Percentiles rank a stretch among this genome's conserved stretches.
These are phyloP conservation scores for Colletotrichum endophyticum DNA, from an alignment of 2,329 filamentous ascomycete genomes.

Conservation along the genomic window DNA sequence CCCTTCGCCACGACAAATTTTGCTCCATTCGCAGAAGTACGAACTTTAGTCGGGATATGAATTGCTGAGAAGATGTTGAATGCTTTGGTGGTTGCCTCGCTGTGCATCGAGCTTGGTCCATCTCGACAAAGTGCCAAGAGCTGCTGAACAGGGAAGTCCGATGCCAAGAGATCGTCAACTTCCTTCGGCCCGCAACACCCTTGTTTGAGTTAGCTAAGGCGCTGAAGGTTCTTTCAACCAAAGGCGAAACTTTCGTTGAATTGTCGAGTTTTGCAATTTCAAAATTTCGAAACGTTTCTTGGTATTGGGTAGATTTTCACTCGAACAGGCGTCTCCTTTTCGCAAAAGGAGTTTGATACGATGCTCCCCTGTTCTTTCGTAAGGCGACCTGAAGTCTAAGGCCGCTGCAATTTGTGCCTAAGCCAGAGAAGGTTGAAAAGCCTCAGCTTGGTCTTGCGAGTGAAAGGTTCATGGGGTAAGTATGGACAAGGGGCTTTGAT, in stretches of 20 bases:
- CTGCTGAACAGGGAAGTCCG: background rate
- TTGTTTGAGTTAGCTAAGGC: background rate
- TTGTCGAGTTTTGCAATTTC: background rate
- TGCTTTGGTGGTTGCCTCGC: background rate
- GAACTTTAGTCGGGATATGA: accelerated
- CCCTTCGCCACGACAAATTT: background rate
- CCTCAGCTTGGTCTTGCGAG: background rate
- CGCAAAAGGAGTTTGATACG: background rate
- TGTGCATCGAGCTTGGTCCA: background rate
- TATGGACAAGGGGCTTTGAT: background rate
- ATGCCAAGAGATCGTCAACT: background rate
- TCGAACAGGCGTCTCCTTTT: background rate
- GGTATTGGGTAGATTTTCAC: background rate
- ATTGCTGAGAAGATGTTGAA: background rate
- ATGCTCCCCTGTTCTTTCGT: background rate
- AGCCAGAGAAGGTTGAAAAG: background rate
- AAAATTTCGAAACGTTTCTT: background rate
- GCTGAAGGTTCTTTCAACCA: background rate
- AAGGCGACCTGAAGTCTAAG: background rate
- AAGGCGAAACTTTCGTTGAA: background rate
- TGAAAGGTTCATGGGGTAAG: background rate
- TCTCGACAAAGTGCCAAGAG: background rate
- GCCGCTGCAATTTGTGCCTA: background rate
- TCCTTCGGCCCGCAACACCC: background rate
- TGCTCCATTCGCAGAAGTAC: background rate